These are phyloP conservation scores for Corchorus olitorius DNA, from an alignment of 345 rosid genomes.

Conservation along the genomic window DNA sequence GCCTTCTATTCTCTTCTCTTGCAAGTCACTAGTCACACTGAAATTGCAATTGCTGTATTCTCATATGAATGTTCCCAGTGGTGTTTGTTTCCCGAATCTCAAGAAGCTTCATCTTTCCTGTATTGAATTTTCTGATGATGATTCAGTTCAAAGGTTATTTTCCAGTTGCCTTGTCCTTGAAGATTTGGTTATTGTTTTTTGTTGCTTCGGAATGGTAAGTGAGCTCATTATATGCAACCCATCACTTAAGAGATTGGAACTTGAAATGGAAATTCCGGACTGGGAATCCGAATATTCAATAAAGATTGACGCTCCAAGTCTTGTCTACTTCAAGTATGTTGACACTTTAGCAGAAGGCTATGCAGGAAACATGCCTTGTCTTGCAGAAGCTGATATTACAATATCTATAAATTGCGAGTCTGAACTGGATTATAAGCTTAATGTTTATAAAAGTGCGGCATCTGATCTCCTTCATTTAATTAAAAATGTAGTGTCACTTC, in stretches of 20 bases:
- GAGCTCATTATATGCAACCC: background rate
- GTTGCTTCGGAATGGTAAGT: too few species aligned
- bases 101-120: background rate
- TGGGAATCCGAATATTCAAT: too few species aligned
- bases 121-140: background rate
- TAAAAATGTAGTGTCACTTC: background rate
- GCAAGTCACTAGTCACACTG: background rate
- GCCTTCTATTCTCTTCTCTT: background rate
- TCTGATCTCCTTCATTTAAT: background rate
- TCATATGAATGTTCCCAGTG: background rate
- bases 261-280: too few species aligned
- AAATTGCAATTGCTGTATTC: background rate
- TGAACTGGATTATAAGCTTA: too few species aligned
- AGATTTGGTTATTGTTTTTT: background rate
- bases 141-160: background rate
- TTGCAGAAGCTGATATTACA: background rate
- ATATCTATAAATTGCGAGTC: background rate
- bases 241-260: conserved; percentile 1
- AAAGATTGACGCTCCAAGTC: background rate
- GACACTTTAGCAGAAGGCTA: background rate
- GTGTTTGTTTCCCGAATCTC: background rate
- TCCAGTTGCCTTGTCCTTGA: conserved; percentile 2
- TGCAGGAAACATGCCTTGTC: background rate
- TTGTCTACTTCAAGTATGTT: background rate
- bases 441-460: background rate